Evolutionary conservation across 768 basidiomycete species (phyloP).

Genomic region (Hortiboletus campestris): DNA sequence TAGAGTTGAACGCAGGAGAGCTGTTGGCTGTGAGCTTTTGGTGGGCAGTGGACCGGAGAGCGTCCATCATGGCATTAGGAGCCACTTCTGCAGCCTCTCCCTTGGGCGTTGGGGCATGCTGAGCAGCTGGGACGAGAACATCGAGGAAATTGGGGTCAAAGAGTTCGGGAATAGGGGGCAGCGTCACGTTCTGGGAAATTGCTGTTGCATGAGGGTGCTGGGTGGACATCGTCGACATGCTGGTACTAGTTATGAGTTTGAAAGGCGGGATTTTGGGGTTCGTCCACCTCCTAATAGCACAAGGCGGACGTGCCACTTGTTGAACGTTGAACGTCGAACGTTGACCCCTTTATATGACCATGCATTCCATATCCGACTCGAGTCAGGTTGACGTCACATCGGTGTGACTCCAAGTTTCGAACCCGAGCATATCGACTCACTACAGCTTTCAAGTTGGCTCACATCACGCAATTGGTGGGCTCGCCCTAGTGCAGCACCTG

Average conservation of each 20-base stretch:
- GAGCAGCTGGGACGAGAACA: conserved; percentile 44
- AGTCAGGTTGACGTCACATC: no score
- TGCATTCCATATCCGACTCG: no score
- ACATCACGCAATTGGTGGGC: no score
- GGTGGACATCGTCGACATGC: background rate
- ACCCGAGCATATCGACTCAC: no score
- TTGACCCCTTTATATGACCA: no score
- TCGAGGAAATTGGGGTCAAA: conserved; percentile 56
- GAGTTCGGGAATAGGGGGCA: conserved; percentile 60
- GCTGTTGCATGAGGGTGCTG: background rate
- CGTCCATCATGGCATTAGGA: conserved; percentile 54
- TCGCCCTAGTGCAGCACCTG: no score
- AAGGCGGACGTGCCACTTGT: no score
- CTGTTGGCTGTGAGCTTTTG: conserved; percentile 49
- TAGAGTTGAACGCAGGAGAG: conserved; percentile 52
- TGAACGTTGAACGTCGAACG: no score
- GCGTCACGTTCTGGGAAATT: conserved; percentile 43
- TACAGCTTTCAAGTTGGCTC: no score
- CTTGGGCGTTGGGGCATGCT: background rate
- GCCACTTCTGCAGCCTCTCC: background rate
- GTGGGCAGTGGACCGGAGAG: conserved; percentile 41
- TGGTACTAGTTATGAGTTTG: background rate
- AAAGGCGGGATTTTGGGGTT: no score
- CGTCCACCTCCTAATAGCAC: no score
- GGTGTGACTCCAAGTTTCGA: no score